These are phyloP conservation scores for Emericellopsis cladophorae DNA, from an alignment of 2,329 filamentous ascomycete species.

Conservation along the genomic window DNA sequence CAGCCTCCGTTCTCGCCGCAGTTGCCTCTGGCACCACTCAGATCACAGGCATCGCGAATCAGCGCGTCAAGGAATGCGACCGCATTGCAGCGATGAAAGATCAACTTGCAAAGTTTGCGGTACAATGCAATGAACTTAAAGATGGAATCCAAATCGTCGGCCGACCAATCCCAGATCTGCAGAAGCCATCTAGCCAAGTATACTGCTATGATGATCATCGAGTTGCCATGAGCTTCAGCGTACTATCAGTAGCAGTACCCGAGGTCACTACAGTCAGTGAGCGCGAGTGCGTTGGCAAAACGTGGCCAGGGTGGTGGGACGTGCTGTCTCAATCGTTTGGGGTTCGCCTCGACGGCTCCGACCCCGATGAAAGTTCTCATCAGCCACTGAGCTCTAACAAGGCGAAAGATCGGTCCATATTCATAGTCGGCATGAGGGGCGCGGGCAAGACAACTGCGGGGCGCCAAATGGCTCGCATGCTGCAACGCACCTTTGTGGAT, in stretches of 20 bases:
- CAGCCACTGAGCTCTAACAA: slow-evolving; percentile 13
- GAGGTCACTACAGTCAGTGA: slow-evolving; percentile 68
- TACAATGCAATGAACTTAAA: slow-evolving; percentile 74
- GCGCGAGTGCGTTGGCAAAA: slow-evolving; percentile 89
- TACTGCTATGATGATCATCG: slow-evolving; percentile 96
- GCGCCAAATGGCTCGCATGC: slow-evolving; percentile 64
- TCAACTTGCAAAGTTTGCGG: slow-evolving; percentile 86
- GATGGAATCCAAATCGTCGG: slow-evolving; percentile 77
- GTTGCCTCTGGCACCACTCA: slow-evolving; percentile 73
- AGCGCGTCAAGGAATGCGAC: slow-evolving; percentile 96
- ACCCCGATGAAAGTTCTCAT: slow-evolving; percentile 23
- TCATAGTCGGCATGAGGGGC: slow-evolving; percentile 94
- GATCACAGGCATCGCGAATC: slow-evolving; percentile 92
- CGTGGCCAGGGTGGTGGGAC: slow-evolving; percentile 99
- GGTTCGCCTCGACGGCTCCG: slow-evolving; percentile 63
- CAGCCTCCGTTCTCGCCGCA: slow-evolving; percentile 83
- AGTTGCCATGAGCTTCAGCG: slow-evolving; percentile 96
- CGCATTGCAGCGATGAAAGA: slow-evolving; percentile 92
- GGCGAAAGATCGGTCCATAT: slow-evolving; percentile 50
- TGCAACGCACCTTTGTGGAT: slow-evolving; percentile 71
- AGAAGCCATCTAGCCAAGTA: slow-evolving; percentile 51
- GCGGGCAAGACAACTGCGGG: slow-evolving; percentile 94
- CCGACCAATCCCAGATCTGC: slow-evolving; percentile 30
- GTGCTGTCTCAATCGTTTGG: slow-evolving; percentile 67
- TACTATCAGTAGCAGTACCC: slow-evolving; percentile 63